Conservation (phyloP, 768 basidiomycete species). For the Agrocybe praecox region DNA sequence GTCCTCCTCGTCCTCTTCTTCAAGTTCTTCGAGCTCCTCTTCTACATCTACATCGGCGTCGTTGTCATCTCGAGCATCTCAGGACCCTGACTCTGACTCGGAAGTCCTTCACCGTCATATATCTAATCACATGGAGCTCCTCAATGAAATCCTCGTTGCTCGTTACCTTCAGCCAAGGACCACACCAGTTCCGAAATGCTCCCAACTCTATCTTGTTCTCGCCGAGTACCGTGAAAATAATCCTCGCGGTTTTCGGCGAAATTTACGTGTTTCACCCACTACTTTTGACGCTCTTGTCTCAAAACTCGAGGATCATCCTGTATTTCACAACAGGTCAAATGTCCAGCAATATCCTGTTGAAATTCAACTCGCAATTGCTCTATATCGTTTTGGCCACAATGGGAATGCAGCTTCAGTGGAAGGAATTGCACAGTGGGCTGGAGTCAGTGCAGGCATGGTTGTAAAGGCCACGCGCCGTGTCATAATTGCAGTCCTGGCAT, state of each 20-base stretch:
- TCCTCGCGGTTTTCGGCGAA: no score
- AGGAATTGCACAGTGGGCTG: constrained; percentile 23
- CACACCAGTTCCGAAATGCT: no score
- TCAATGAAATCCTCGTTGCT: constrained; percentile 8
- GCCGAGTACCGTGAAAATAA: no score
- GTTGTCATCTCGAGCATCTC: no score
- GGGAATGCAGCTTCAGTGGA: constrained; percentile 27
- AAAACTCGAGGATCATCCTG: constrained; percentile 20
- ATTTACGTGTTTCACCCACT: no score
- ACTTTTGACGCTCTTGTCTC: no score
- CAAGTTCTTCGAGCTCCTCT: not conserved
- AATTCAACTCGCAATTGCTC: constrained; percentile 29
- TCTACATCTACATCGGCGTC: no score
- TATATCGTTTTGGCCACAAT: constrained; percentile 20
- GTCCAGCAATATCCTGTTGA: constrained; percentile 24
- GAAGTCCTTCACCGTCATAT: not conserved
- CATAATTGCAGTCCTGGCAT: constrained; percentile 18
- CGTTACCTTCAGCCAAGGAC: constrained; percentile 13
- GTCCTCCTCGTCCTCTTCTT: constrained; percentile 1
- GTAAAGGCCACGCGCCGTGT: constrained; percentile 19
- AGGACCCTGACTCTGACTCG: not conserved
- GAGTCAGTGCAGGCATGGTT: constrained; percentile 21
- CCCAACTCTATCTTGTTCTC: no score
- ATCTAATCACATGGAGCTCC: constrained; percentile 5
- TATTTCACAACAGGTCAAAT: constrained; percentile 8